Evolutionary conservation across 1,284 basidiomycete genomes (phyloP).

Genomic region (Trichosporon faecale): DNA sequence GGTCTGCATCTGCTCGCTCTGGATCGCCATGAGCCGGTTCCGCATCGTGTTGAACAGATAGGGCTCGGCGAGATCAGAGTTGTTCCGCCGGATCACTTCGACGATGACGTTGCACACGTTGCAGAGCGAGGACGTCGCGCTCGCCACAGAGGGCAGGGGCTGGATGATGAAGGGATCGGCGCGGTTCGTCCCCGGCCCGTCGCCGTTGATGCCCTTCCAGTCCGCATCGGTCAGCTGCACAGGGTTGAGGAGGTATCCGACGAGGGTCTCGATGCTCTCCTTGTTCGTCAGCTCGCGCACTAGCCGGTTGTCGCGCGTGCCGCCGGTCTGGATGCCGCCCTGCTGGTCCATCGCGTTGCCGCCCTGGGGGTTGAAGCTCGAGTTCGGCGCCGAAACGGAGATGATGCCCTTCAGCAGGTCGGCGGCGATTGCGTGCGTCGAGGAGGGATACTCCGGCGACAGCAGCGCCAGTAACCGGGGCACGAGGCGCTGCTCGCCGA

Average conservation of each 20-base stretch:
- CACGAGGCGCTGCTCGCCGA: slow-evolving; percentile 81
- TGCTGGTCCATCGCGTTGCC: slow-evolving; percentile 60
- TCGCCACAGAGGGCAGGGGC: slow-evolving; percentile 64
- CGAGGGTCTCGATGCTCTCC: slow-evolving; percentile 68
- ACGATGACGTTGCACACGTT: slow-evolving; percentile 87
- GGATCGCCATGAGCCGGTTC: slow-evolving; percentile 78
- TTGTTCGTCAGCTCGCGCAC: slow-evolving; percentile 82
- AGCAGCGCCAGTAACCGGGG: slow-evolving; percentile 76
- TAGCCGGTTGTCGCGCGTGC: slow-evolving; percentile 65
- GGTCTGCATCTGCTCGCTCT: slow-evolving; percentile 20
- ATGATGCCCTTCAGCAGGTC: slow-evolving; percentile 95
- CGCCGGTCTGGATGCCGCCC: slow-evolving; percentile 29
- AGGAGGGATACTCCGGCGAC: slow-evolving; percentile 70
- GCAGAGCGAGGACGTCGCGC: slow-evolving; percentile 80
- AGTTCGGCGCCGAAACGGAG: slow-evolving; percentile 79
- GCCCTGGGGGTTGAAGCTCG: slow-evolving; percentile 58
- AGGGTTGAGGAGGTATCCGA: slow-evolving; percentile 75
- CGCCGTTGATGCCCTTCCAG: slow-evolving; percentile 32
- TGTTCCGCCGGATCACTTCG: slow-evolving; percentile 97
- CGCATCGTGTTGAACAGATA: slow-evolving; percentile 95
- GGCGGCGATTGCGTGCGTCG: slow-evolving; percentile 81
- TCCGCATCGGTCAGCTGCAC: slow-evolving; percentile 54
- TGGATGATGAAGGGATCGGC: slow-evolving; percentile 46
- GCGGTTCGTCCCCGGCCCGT: slow-evolving; percentile 23
- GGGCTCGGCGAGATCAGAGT: slow-evolving; percentile 97